A percentile compares a stretch with the other conserved stretches of the same genome.
These are phyloP conservation scores for Colletotrichum eleusines DNA, from an alignment of 2,329 filamentous ascomycete genomes.

Conservation along the genomic window DNA sequence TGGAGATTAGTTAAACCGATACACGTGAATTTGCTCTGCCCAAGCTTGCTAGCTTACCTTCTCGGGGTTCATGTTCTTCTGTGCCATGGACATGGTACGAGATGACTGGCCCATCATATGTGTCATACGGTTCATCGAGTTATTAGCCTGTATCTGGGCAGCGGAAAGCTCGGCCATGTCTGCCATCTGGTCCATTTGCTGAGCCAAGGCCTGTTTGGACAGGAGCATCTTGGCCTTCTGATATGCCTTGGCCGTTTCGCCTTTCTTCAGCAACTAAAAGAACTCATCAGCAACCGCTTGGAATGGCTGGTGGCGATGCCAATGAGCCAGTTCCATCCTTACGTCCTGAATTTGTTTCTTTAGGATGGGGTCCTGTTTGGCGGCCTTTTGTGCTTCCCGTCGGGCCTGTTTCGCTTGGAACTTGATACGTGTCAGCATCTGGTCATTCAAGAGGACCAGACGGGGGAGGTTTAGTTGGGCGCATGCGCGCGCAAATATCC, in stretches of 20 bases:
- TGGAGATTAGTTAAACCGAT: neutral
- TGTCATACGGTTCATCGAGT: conserved; percentile 74
- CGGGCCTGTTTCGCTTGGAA: conserved; percentile 74
- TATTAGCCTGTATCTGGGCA: conserved; percentile 74
- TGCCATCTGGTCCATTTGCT: conserved; percentile 74
- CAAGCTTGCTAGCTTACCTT: conserved; percentile 53
- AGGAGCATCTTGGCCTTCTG: conserved; percentile 74
- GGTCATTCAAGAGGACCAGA: too few relatives aligned
- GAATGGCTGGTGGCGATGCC: too few relatives aligned
- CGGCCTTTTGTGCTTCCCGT: conserved; percentile 70
- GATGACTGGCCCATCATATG: conserved; percentile 72
- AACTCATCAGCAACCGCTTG: neutral
- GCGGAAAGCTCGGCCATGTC: conserved; percentile 72
- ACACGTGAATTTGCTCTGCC: too few relatives aligned
- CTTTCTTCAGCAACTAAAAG: conserved; percentile 66
- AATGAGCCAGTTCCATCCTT: conserved; percentile 20
- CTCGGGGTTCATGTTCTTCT: conserved; percentile 70
- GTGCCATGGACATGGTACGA: conserved; percentile 68
- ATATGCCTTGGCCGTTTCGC: conserved; percentile 72
- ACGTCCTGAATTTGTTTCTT: conserved; percentile 73
- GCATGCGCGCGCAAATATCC: neutral
- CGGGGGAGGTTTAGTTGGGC: neutral
- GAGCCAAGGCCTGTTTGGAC: conserved; percentile 70
- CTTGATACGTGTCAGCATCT: conserved; percentile 46
- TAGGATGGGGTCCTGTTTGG: conserved; percentile 70